Evolutionary conservation across 805 yeast species (phyloP), one percentile per base, ranked within the genome.

Genomic region (Wickerhamomyces hampshirensis): DNA sequence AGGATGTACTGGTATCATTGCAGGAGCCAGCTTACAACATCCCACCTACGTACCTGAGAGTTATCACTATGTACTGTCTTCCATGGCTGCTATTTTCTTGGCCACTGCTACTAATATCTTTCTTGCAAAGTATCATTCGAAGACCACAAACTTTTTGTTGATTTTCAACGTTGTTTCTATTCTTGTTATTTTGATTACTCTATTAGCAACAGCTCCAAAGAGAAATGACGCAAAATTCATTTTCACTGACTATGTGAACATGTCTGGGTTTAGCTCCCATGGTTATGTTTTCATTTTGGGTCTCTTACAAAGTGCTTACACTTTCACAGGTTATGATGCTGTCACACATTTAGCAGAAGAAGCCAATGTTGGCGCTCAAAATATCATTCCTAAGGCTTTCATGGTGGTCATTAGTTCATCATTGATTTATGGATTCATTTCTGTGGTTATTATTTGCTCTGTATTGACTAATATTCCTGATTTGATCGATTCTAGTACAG

Each of bases 261-360:
- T 36, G 14, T 44, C 58, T 4, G 56, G 58, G 3, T 53, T 48
- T 37, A 14, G 35, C 2, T 45, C 55, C 10, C 53, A 51, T 33
- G 51, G 50, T 3, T 49, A 49, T 27, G 56, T 51, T 33, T 53
- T 51, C 42, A 49, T 53, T 26, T 32, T 53, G 30, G 58, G 58
- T 36, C 37, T 53, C 12, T 35, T 53, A 14, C 58, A 51, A 32
- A 42, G 49, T 19, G 56, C 55, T 12, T 51, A 46, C 33, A 51
- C 56, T 10, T 51, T 62, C 29, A 49, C 62, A 5, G 55, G 62
- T 34, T 60, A 56, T 36, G 67, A 62, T 42, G 56, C 61, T 5
- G 57, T 58, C 3, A 53, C 60, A 7, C 66, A 60, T 38, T 51
- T 58, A 47, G 60, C 65, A 3, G 63, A 60, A 37, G 65, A 61